These are phyloP conservation scores for Terfezia claveryi DNA, from an alignment of 495 filamentous ascomycete genomes.

Conservation along the genomic window DNA sequence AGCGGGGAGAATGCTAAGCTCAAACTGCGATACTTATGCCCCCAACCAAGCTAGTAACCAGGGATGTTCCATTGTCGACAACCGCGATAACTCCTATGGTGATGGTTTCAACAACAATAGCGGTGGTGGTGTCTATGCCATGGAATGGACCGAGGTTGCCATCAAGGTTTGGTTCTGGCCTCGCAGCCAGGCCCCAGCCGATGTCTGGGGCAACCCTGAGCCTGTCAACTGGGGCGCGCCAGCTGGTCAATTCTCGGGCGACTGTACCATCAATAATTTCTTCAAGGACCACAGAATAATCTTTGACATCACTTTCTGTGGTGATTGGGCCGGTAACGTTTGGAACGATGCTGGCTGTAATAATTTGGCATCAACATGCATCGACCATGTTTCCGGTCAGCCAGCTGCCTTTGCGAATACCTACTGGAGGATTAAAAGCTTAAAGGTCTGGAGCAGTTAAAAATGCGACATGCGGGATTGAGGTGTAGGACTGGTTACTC, in stretches of 20 bases:
- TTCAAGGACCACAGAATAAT: slow-evolving; percentile 57
- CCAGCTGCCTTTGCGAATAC: slow-evolving; percentile 36
- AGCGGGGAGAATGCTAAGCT: slow-evolving; percentile 26
- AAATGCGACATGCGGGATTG: too few species aligned
- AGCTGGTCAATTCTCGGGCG: slow-evolving; percentile 37
- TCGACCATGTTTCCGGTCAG: slow-evolving; percentile 42
- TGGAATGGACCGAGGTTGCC: slow-evolving; percentile 43
- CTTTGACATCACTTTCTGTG: slow-evolving; percentile 72
- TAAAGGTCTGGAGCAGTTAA: too few species aligned
- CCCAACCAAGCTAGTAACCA: slow-evolving; percentile 23
- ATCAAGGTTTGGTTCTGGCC: slow-evolving; percentile 69
- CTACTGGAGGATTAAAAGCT: slow-evolving; percentile 50
- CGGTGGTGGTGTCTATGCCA: slow-evolving; percentile 51
- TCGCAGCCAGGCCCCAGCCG: slow-evolving; percentile 33
- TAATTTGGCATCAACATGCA: slow-evolving; percentile 28
- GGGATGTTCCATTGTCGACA: slow-evolving; percentile 28
- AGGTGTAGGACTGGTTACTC: too few species aligned
- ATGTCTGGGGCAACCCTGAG: slow-evolving; percentile 37
- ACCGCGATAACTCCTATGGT: slow-evolving; percentile 35
- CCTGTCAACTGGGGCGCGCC: slow-evolving; percentile 44
- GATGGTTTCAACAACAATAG: slow-evolving; percentile 41
- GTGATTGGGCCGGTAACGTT: slow-evolving; percentile 61
- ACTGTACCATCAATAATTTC: slow-evolving; percentile 40
- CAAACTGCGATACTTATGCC: slow-evolving; percentile 32
- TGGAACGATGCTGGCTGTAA: slow-evolving; percentile 26